Evolutionary conservation across 139 green algal species (phyloP), one percentile per base, ranked within the genome.

Genomic region (Pleodorina starrii): DNA sequence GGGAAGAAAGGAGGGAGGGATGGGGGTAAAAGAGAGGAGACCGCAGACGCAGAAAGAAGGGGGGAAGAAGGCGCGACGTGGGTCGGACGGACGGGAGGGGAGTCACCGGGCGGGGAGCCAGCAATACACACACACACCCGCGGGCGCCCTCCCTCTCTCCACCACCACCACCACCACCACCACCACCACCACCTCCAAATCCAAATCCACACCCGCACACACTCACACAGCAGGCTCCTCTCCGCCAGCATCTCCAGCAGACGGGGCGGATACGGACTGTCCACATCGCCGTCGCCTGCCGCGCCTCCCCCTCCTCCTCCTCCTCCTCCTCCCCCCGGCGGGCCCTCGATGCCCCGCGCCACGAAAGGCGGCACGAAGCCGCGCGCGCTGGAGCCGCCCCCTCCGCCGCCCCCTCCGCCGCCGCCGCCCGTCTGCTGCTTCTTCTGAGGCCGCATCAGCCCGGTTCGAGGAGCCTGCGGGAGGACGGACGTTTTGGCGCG

Each of bases 351-450:
- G 0, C 89, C 93, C 36, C 95, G 95, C 17, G 87, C 84, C 27
- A 96, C 90, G 85, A 94, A 97, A 0, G 96, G 96, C 44, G 96
- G 92, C 51, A 97, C 90, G 89, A 98, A 98, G 63, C 78, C 87
- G 59, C 66, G 46, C 23, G 50, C 85, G 29, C 57, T 86, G 44
- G 79, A 91, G 21, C 29, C 86, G 43, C 75, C 40, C 17, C 46
- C 78, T 29, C 16, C 27, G 36, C 2, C 46, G 23, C 75, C 57
- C 57, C n/a, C n/a, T 12, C 35, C 84, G 25, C 40, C 46, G 27
- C 63, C 51, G 36, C 23, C 42, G 57, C 79, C 79, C 27, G 60
- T 78, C 14, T 44, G 48, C 46, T 73, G 77, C 59, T 68, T 86
- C 78, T 91, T 90, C 44, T 43, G 51, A 0, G 69, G 77, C 44